Evolutionary conservation across 345 rosid species (phyloP).

Genomic region (Excoecaria agallocha): DNA sequence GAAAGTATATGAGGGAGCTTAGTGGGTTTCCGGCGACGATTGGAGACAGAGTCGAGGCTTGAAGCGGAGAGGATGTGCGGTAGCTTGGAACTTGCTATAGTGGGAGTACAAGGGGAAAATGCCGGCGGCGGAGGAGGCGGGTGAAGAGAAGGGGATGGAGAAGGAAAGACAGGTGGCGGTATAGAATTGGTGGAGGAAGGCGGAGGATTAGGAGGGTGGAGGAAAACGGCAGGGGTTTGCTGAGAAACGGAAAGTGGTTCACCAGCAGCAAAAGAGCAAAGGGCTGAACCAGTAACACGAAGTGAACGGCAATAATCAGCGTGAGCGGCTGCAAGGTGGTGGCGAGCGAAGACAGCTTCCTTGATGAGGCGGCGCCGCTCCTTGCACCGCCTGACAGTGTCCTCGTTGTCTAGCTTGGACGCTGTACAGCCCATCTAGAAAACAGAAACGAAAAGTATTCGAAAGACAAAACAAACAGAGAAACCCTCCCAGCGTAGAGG

Average conservation of each 20-base stretch:
- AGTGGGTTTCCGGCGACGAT: constrained; percentile 35
- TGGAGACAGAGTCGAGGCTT: constrained; percentile 22
- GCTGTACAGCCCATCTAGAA: constrained; percentile 79
- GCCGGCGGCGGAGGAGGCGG: constrained; percentile 42
- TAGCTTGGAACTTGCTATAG: constrained; percentile 49
- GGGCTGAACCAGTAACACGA: constrained; percentile 84
- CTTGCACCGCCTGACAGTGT: constrained; percentile 84
- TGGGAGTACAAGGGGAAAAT: constrained; percentile 40
- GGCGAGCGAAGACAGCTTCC: constrained; percentile 81
- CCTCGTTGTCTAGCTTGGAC: constrained; percentile 93
- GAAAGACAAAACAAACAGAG: too few species aligned
- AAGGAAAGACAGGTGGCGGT: constrained; percentile 43
- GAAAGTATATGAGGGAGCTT: constrained; percentile 90
- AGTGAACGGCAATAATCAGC: constrained; percentile 91
- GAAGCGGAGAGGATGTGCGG: constrained; percentile 53
- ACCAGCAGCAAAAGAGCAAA: constrained; percentile 70
- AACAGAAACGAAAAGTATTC: background rate
- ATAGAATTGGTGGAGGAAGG: constrained; percentile 21
- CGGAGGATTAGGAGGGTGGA: constrained; percentile 39
- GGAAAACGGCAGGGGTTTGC: constrained; percentile 79
- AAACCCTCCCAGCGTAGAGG: too few species aligned
- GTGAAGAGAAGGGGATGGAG: constrained; percentile 45
- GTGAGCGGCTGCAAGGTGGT: constrained; percentile 85
- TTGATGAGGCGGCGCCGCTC: constrained; percentile 96
- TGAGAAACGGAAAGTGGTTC: constrained; percentile 77